Evolutionary conservation across 2,329 filamentous ascomycete genomes (phyloP).

Genomic region (Claviceps cyperi): DNA sequence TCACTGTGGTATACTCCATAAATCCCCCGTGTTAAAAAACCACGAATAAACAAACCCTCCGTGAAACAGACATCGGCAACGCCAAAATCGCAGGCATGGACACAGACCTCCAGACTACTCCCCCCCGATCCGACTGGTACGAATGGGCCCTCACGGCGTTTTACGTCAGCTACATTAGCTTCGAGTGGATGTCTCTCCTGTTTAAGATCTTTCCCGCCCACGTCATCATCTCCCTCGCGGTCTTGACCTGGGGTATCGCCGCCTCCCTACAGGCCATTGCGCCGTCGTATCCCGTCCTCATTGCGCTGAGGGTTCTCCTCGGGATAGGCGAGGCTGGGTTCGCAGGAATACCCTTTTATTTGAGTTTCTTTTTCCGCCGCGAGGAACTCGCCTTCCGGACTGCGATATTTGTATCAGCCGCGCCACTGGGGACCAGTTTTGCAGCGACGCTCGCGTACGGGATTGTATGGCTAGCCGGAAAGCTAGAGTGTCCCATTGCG

Average conservation of each 20-base stretch:
- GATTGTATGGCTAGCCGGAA: slow-evolving; percentile 52
- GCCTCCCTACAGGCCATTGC: slow-evolving; percentile 59
- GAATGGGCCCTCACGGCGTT: slow-evolving; percentile 47
- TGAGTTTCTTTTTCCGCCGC: slow-evolving; percentile 49
- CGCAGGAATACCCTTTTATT: slow-evolving; percentile 46
- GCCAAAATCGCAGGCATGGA: slow-evolving; percentile 51
- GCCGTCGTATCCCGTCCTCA: slow-evolving; percentile 46
- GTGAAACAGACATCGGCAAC: slow-evolving; percentile 41
- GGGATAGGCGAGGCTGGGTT: slow-evolving; percentile 54
- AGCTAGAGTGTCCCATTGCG: slow-evolving; percentile 50
- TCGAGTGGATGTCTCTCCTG: slow-evolving; percentile 51
- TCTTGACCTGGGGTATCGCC: slow-evolving; percentile 64
- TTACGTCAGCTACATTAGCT: slow-evolving; percentile 47
- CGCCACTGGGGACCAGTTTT: slow-evolving; percentile 62
- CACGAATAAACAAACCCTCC: no score
- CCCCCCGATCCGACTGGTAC: slow-evolving; percentile 34
- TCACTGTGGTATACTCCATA: no score
- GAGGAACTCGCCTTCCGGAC: slow-evolving; percentile 72
- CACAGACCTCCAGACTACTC: slow-evolving; percentile 38
- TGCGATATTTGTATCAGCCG: slow-evolving; percentile 78
- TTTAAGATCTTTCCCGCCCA: slow-evolving; percentile 48
- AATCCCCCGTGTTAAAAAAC: no score
- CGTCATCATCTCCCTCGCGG: slow-evolving; percentile 44
- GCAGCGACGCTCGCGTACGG: slow-evolving; percentile 67
- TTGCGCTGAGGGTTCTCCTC: slow-evolving; percentile 40